These are phyloP conservation scores for Coemansia sp. DNA, from an alignment of 192 early-diverging fungal species.

Conservation along the genomic window DNA sequence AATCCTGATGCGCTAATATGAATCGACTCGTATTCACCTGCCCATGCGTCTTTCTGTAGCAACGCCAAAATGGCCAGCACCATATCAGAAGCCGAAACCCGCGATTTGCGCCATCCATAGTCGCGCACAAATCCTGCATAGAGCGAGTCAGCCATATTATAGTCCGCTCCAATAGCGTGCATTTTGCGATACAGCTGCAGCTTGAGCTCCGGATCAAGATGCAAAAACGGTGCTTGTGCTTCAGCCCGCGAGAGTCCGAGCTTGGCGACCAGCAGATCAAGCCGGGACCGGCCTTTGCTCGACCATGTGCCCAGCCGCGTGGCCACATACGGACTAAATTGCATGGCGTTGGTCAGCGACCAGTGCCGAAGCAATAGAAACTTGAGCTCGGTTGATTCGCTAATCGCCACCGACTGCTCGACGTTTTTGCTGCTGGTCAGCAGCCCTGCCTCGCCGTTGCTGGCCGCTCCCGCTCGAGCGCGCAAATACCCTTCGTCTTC, in stretches of 20 bases:
- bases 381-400: conserved; percentile 71
- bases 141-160: conserved; percentile 74
- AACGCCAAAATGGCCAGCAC: conserved; percentile 79
- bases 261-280: conserved; percentile 83
- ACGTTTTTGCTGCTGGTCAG: conserved; percentile 30
- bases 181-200: conserved; percentile 65
- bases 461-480: conserved; percentile 18
- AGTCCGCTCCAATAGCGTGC: conserved; percentile 68
- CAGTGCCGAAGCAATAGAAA: conserved; percentile 90
- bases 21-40: neutral
- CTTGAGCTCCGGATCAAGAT: conserved; percentile 78
- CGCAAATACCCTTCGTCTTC: conserved; percentile 36
- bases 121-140: conserved; percentile 77
- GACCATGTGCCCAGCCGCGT: conserved; percentile 88
- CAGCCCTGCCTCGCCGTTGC: conserved; percentile 28
- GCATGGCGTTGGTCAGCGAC: conserved; percentile 87
- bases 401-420: conserved; percentile 20
- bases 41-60: conserved; percentile 33
- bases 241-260: conserved; percentile 89
- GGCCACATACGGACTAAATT: conserved; percentile 82
- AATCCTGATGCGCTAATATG: conserved; percentile 58
- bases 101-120: conserved; percentile 67
- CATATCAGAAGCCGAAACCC: conserved; percentile 75
- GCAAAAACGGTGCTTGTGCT: conserved; percentile 69
- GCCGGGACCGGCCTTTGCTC: conserved; percentile 71